These are phyloP conservation scores for Penicillium alfredii DNA, from an alignment of 495 filamentous ascomycete genomes.

Conservation along the genomic window DNA sequence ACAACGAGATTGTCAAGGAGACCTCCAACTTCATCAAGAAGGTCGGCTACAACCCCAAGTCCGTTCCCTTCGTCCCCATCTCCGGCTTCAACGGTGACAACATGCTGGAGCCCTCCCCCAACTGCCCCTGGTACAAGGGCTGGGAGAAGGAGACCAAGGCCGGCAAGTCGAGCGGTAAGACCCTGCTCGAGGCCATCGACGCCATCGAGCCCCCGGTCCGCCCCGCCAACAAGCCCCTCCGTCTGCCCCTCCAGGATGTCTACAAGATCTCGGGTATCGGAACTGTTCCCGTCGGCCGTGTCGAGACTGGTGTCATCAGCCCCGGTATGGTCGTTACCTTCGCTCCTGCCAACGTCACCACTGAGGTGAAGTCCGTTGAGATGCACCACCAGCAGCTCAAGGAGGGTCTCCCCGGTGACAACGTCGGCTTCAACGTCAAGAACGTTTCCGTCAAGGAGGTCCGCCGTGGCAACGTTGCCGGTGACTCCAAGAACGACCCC, in stretches of 20 bases:
- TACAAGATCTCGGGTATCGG: constrained; percentile 99
- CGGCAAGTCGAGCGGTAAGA: constrained; percentile 87
- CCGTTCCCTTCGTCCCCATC: constrained; percentile 97
- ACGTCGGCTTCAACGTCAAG: constrained; percentile 99
- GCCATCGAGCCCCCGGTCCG: constrained; percentile 88
- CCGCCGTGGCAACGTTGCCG: constrained; percentile 98
- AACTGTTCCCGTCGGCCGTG: constrained; percentile 98
- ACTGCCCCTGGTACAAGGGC: constrained; percentile 99
- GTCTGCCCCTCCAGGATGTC: constrained; percentile 99
- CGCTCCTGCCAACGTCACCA: constrained; percentile 97
- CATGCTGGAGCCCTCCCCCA: constrained; percentile 89
- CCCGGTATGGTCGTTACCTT: constrained; percentile 88
- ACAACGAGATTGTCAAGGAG: constrained; percentile 99
- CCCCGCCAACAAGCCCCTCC: constrained; percentile 83
- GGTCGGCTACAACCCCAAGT: constrained; percentile 99
- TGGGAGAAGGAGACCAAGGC: constrained; percentile 99
- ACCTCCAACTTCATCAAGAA: constrained; percentile 99
- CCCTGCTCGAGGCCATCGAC: constrained; percentile 98
- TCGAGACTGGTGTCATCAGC: constrained; percentile 98
- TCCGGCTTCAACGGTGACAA: constrained; percentile 99
- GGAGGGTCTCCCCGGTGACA: constrained; percentile 97
- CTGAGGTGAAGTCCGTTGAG: constrained; percentile 99
- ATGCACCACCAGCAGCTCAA: constrained; percentile 99
- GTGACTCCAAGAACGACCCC: constrained; percentile 99
- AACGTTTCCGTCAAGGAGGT: constrained; percentile 99